Percentiles rank a stretch among this genome's conserved stretches.
Evolutionary conservation across 768 basidiomycete genomes (phyloP).

Genomic region (Kwoniella sp.): DNA sequence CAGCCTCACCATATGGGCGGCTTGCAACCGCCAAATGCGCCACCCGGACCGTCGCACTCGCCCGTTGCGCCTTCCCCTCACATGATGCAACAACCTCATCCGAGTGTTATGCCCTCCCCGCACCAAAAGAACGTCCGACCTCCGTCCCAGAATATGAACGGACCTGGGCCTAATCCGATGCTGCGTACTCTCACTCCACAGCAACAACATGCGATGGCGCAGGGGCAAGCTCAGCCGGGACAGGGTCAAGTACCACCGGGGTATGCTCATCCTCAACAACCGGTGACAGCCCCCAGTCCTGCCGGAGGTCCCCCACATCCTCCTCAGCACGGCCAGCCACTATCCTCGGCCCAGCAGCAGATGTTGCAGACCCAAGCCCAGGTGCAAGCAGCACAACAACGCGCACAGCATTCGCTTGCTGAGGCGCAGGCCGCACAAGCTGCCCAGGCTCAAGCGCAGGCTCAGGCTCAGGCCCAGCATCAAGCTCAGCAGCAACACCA

Average conservation of each 20-base stretch:
- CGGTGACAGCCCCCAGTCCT: conserved; percentile 18
- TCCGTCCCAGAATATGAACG: conserved; percentile 30
- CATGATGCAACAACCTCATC: conserved; percentile 46
- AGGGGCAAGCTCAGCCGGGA: conserved; percentile 18
- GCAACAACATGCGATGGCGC: conserved; percentile 27
- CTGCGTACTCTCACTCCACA: conserved; percentile 43
- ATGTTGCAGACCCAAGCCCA: conserved; percentile 34
- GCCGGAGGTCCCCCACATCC: conserved; percentile 18
- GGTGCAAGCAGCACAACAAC: conserved; percentile 32
- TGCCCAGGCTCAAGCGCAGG: conserved; percentile 22
- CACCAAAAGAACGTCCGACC: conserved; percentile 44
- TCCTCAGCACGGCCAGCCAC: conserved; percentile 17
- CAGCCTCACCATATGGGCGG: conserved; percentile 20
- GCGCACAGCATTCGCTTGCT: conserved; percentile 22
- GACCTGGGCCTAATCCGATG: conserved; percentile 31
- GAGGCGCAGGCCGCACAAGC: conserved; percentile 20
- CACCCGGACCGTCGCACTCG: conserved; percentile 45
- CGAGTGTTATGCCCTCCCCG: conserved; percentile 42
- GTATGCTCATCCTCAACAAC: conserved; percentile 15
- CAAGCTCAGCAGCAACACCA: conserved; percentile 36
- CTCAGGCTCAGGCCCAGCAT: conserved; percentile 21
- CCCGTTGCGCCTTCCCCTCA: conserved; percentile 42
- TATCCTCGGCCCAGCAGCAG: conserved; percentile 23
- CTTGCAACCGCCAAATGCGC: conserved; percentile 34
- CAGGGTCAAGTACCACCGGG: conserved; percentile 13